Evolutionary conservation across 2,329 filamentous ascomycete species (phyloP), one percentile per base, ranked within the genome.

Genomic region (Aspergillus hortae): DNA sequence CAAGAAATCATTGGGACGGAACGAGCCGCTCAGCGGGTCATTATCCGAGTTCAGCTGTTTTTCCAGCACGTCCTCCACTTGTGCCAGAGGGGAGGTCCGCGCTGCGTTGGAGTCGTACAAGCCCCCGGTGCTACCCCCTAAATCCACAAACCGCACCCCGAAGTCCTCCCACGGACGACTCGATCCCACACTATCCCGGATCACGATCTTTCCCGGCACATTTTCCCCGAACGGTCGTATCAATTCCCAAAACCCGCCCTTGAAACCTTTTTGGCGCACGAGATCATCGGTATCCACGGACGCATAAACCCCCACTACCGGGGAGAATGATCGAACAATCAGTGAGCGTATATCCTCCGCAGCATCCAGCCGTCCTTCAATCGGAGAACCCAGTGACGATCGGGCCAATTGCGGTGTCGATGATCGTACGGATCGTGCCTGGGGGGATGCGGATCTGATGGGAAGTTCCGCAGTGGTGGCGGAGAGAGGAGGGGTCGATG

Each of bases 201-300:
- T 87, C 3, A 89, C 89, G 47, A 99, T 87, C 65, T 94, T 95
- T 27, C 94, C 94, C 46, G 87, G 83, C 0, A 97, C 81, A 14
- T 80, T 83, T 72, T 99, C 94, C 27, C 94, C 94, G 74, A 95
- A 99, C 0, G 94, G 92, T 46, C 92, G 80, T 51, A 99, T 74
- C 21, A 99, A 76, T 69, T 95, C 89, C 77, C 91, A 86, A 45
- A 99, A 78, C 0, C 92, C 92, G 42, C 85, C 81, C 36, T 83
- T 77, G 59, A 97, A 89, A 0, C 95, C 95, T 73, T 99, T 99
- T 57, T 88, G 85, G 53, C 79, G 80, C 49, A 91, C 80, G 53
- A 99, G 74, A 52, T 86, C 81, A 65, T 96, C 88, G 1, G 90
- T 94, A 66, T 97, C 92, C 14, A 82, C 76, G 12, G 92, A 96